Conservation (phyloP, 108 stramenopile genomes). For the Skeletonema potamos region DNA sequence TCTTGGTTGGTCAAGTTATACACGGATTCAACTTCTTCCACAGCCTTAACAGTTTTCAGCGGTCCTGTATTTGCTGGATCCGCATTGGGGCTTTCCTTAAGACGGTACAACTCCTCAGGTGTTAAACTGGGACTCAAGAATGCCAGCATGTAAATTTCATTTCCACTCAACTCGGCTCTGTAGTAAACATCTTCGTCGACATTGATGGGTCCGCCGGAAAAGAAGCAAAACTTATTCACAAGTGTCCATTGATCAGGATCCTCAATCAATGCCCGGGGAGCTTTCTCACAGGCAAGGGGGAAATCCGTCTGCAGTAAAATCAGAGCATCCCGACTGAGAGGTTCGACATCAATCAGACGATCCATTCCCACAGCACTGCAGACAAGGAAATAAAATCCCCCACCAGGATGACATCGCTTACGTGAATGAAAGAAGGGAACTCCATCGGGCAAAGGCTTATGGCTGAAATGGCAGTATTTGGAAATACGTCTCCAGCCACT, state of each 20-base stretch:
- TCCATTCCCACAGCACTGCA: slow-evolving; percentile 82
- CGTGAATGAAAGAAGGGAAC: slow-evolving; percentile 66
- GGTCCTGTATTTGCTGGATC: slow-evolving; percentile 38
- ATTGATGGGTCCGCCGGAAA: slow-evolving; percentile 89
- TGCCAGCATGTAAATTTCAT: slow-evolving; percentile 84
- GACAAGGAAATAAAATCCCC: slow-evolving; percentile 84
- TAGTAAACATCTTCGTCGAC: slow-evolving; percentile 89
- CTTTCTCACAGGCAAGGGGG: slow-evolving; percentile 76
- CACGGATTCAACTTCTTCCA: slow-evolving; percentile 80
- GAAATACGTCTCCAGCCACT: slow-evolving; percentile 83
- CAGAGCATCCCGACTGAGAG: slow-evolving; percentile 76
- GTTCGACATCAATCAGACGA: slow-evolving; percentile 83
- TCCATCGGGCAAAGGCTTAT: slow-evolving; percentile 70
- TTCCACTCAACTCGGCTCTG: slow-evolving; percentile 83
- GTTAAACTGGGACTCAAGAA: slow-evolving; percentile 81
- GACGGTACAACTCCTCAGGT: slow-evolving; percentile 77
- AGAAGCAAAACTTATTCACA: slow-evolving; percentile 89
- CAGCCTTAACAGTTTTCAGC: slow-evolving; percentile 62
- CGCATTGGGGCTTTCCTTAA: slow-evolving; percentile 11
- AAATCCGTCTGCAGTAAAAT: slow-evolving; percentile 84
- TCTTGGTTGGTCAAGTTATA: slow-evolving; percentile 83
- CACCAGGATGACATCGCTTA: slow-evolving; percentile 74
- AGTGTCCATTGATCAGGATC: slow-evolving; percentile 82
- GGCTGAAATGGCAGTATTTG: slow-evolving; percentile 88
- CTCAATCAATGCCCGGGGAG: slow-evolving; percentile 61